Evolutionary conservation across 768 basidiomycete species (phyloP).

Genomic region (Kondoa subrosea): DNA sequence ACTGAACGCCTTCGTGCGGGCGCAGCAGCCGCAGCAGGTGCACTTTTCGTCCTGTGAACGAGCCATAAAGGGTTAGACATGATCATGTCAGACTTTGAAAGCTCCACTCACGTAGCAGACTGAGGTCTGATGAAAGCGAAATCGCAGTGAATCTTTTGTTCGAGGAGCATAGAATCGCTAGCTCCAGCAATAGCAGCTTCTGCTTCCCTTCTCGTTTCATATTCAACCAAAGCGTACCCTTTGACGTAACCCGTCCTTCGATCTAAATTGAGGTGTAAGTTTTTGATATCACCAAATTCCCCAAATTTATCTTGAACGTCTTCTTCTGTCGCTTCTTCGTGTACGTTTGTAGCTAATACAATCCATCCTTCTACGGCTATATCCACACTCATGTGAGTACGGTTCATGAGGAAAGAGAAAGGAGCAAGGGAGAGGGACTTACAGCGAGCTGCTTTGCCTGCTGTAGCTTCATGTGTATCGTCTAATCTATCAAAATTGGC

Average conservation of each 20-base stretch:
- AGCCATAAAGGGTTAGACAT: too few relatives aligned
- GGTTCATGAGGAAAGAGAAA: neutral
- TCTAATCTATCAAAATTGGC: constrained; percentile 18
- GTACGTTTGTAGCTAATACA: constrained; percentile 84
- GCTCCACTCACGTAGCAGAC: neutral
- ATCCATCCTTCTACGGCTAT: constrained; percentile 98
- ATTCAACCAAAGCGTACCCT: constrained; percentile 96
- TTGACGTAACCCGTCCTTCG: constrained; percentile 96
- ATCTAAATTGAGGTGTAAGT: constrained; percentile 89
- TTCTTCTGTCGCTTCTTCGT: constrained; percentile 96
- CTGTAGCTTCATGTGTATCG: constrained; percentile 9
- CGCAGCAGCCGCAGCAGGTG: too few relatives aligned
- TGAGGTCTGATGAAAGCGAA: constrained; percentile 80
- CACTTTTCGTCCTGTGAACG: too few relatives aligned
- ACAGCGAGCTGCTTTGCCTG: constrained; percentile 12
- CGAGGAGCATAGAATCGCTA: constrained; percentile 61
- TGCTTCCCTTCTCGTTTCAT: constrained; percentile 85
- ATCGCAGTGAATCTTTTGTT: constrained; percentile 74
- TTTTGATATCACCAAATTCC: constrained; percentile 94
- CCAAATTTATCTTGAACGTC: constrained; percentile 91
- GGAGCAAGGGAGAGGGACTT: neutral
- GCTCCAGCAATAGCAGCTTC: constrained; percentile 85
- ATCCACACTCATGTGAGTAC: neutral
- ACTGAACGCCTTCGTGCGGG: neutral
- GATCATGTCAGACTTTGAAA: neutral